These are phyloP conservation scores for Penicillium decumbens DNA, from an alignment of 2,329 filamentous ascomycete genomes.

Conservation along the genomic window DNA sequence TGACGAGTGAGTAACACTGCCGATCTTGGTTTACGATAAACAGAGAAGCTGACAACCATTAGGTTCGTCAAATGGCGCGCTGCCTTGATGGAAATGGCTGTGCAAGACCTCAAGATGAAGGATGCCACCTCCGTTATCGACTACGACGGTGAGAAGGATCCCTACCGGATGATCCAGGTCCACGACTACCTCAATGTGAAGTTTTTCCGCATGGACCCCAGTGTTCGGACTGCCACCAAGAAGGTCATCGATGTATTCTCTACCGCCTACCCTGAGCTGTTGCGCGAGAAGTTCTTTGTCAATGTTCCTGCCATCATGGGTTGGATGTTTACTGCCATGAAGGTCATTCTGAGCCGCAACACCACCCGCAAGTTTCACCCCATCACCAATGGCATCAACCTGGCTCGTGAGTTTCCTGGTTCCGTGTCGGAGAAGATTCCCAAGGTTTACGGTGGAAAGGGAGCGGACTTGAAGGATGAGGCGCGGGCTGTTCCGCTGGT, in stretches of 20 bases:
- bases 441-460: conserved; percentile 73
- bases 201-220: conserved; percentile 76
- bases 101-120: conserved; percentile 67
- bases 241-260: conserved; percentile 79
- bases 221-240: conserved; percentile 69
- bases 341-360: conserved; percentile 67
- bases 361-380: conserved; percentile 77
- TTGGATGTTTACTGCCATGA: conserved; percentile 73
- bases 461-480: conserved; percentile 45
- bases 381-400: conserved; percentile 65
- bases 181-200: conserved; percentile 88
- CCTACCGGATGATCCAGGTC: conserved; percentile 85
- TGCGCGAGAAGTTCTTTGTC: conserved; percentile 91
- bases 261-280: conserved; percentile 80
- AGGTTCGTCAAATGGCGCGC: conserved; percentile 89
- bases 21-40: background rate
- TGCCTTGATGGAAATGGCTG: conserved; percentile 80
- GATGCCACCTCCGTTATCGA: conserved; percentile 66
- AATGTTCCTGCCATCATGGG: conserved; percentile 90
- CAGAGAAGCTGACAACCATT: background rate
- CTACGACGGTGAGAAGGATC: conserved; percentile 58
- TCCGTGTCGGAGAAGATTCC: conserved; percentile 63
- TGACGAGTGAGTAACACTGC: conserved; percentile 60
- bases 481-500: conserved; percentile 31
- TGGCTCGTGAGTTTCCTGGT: conserved; percentile 57